Conservation (phyloP, 1,284 basidiomycete species). For the Papiliotrema nemorosa region DNA sequence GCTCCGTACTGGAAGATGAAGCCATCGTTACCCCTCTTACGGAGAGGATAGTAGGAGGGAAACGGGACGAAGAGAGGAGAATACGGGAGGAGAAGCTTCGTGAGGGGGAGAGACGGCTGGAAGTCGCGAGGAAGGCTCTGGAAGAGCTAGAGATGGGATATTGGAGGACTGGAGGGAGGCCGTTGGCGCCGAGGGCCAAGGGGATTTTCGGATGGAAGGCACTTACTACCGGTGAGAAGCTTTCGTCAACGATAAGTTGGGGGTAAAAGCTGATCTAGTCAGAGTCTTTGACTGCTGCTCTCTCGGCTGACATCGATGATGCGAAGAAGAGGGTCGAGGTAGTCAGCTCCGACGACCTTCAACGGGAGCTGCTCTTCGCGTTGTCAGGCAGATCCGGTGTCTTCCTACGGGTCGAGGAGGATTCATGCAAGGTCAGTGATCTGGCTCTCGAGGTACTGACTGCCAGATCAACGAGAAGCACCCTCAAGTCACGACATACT, state of each 20-base stretch:
- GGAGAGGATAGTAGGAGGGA: background rate
- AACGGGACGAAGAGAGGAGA: slow-evolving; percentile 4
- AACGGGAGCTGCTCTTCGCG: slow-evolving; percentile 39
- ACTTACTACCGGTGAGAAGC: slow-evolving; percentile 24
- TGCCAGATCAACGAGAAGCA: slow-evolving; percentile 17
- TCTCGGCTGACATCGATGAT: slow-evolving; percentile 1
- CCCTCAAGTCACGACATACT: slow-evolving; percentile 55
- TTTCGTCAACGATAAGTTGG: background rate
- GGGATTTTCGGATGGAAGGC: slow-evolving; percentile 33
- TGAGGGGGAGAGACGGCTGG: slow-evolving; percentile 12
- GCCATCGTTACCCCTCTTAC: slow-evolving; percentile 8
- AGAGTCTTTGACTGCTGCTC: slow-evolving; percentile 4
- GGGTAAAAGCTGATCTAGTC: background rate
- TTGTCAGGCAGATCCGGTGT: slow-evolving; percentile 35
- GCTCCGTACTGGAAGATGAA: slow-evolving; percentile 1
- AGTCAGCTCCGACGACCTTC: slow-evolving; percentile 28
- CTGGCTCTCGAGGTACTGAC: background rate
- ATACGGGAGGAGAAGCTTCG: slow-evolving; percentile 11
- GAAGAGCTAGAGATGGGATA: slow-evolving; percentile 21
- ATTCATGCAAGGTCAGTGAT: slow-evolving; percentile 24
- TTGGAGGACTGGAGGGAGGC: slow-evolving; percentile 25
- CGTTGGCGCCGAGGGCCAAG: slow-evolving; percentile 1
- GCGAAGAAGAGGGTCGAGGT: slow-evolving; percentile 11
- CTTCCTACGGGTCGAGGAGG: slow-evolving; percentile 22
- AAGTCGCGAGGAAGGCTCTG: slow-evolving; percentile 17